Conservation (phyloP, 1,284 basidiomycete genomes). For the Leccinum laetum region DNA sequence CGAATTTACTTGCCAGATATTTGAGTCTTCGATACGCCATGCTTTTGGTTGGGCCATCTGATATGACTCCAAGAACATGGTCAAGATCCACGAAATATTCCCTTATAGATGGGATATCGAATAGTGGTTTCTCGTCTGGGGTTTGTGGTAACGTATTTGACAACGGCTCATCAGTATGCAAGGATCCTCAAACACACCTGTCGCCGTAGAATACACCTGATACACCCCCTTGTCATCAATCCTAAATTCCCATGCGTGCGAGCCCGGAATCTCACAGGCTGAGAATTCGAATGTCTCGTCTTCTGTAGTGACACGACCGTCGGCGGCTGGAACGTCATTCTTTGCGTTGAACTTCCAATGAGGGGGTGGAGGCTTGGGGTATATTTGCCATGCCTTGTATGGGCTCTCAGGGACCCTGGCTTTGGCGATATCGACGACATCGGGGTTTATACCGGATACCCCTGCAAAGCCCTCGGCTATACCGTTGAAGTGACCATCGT, state of each 20-base stretch:
- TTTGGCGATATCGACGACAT: conserved; percentile 43
- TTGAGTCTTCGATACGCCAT: conserved; percentile 94
- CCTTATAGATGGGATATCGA: conserved; percentile 82
- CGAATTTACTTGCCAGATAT: conserved; percentile 96
- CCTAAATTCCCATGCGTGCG: conserved; percentile 61
- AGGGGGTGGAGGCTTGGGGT: conserved; percentile 88
- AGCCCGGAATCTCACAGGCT: conserved; percentile 70
- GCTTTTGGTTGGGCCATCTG: conserved; percentile 94
- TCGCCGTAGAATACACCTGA: conserved; percentile 65
- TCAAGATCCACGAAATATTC: conserved; percentile 99
- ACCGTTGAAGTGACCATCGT: conserved; percentile 75
- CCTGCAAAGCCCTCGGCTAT: conserved; percentile 59
- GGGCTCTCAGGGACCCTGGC: conserved; percentile 33
- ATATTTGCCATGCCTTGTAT: conserved; percentile 78
- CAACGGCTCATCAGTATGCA: background rate
- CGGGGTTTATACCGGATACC: conserved; percentile 67
- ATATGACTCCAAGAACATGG: conserved; percentile 82
- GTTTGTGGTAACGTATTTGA: background rate
- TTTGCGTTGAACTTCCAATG: conserved; percentile 87
- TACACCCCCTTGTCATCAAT: conserved; percentile 88
- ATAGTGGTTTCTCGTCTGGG: conserved; percentile 55
- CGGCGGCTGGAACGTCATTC: conserved; percentile 48
- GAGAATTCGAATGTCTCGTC: conserved; percentile 67
- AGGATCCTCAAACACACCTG: conserved; percentile 35
- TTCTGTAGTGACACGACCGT: conserved; percentile 35